A percentile compares a stretch with the other conserved stretches of the same genome.
Evolutionary conservation across 768 basidiomycete species (phyloP).

Genomic region (Saitozyma podzolica): DNA sequence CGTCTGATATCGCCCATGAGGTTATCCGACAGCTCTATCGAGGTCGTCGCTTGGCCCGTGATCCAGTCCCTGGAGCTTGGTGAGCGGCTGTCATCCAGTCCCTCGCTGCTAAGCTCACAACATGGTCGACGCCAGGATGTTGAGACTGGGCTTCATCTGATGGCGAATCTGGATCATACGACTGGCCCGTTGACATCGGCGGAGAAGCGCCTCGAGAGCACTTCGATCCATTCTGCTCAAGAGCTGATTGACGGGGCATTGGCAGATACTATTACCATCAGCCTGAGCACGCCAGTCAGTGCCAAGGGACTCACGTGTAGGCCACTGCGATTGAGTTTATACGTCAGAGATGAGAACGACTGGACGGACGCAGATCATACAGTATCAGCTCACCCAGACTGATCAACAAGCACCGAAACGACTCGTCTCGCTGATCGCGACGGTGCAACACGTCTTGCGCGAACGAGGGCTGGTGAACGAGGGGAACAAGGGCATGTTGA

Average conservation of each 20-base stretch:
- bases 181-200: slow-evolving; percentile 20
- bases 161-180: slow-evolving; percentile 19
- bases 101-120: slow-evolving; percentile 12
- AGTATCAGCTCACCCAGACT: slow-evolving; percentile 25
- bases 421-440: slow-evolving; percentile 30
- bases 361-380: too few species aligned
- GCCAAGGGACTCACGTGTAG: slow-evolving; percentile 15
- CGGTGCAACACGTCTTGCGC: slow-evolving; percentile 29
- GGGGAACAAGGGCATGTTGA: slow-evolving; percentile 33
- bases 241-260: slow-evolving; percentile 21
- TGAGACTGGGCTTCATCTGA: slow-evolving; percentile 16
- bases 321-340: slow-evolving; percentile 14
- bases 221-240: slow-evolving; percentile 8
- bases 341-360: not conserved
- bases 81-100: slow-evolving; percentile 1
- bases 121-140: slow-evolving; percentile 6
- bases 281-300: not conserved
- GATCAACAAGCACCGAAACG: slow-evolving; percentile 25
- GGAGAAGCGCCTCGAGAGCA: slow-evolving; percentile 13
- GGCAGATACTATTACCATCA: slow-evolving; percentile 18
- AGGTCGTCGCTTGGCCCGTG: slow-evolving; percentile 12
- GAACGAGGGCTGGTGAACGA: slow-evolving; percentile 42
- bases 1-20: slow-evolving; percentile 20
- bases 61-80: slow-evolving; percentile 15
- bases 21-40: slow-evolving; percentile 14